Evolutionary conservation across 371 early-diverging fungal genomes (phyloP), one percentile per base, ranked within the genome.

Genomic region (Mucor lusitanicus): DNA sequence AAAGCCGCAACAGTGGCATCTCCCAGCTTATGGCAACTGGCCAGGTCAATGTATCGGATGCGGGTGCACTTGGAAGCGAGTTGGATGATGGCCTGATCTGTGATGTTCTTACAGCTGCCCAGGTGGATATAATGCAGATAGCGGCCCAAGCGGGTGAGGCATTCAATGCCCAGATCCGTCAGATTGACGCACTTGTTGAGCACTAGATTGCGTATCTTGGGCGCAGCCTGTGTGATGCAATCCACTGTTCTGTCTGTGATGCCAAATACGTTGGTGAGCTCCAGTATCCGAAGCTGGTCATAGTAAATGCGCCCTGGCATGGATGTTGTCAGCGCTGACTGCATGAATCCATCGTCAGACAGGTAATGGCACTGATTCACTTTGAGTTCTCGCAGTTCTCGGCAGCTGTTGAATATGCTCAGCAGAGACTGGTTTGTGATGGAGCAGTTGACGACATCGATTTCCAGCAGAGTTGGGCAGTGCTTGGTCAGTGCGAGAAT

Each of bases 31-130:
- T 74, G 72, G 61, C 90, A 89, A 42, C 85, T 83, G 7, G 88
- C 87, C 12, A 89, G 69, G 61, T 89, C 90, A 25, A 89, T 78
- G 59, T 89, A 89, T 17, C 90, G 84, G 42, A 89, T 82, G 8
- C 90, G 80, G 2, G 86, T 84, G 67, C 90, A 89, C 50, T 83
- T 74, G 19, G 78, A 76, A 3, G 85, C 80, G 27, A 89, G 63
- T 13, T 83, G 76, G 23, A 75, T 67, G 21, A 89, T 78, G 23
- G 82, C 76, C 39, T 70, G 62, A 62, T 89, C 88, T 9, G 90
- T 88, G 32, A 89, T 64, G n/a, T 76, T 77, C 15, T 68, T 67
- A 50, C 90, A 89, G 50, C 84, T 86, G 3, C 90, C 90, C 40
- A 89, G 64, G 68, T 87, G 87, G 39, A 89, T 74, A 59, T 87